Conservation (phyloP, 768 basidiomycete genomes). For the Calocera cornea region DNA sequence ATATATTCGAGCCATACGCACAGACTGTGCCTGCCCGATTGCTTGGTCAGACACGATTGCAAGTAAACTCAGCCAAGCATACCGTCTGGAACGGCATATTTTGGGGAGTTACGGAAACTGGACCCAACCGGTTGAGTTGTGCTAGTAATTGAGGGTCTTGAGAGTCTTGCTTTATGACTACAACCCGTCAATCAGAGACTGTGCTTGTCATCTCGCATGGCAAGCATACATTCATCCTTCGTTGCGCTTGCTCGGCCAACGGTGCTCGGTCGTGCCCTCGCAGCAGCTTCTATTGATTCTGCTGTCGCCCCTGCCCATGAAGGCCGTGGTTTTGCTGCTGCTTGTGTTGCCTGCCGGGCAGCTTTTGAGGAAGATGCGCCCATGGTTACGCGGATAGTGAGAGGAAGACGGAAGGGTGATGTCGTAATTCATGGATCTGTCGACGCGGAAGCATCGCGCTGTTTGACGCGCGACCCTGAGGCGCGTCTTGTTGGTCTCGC, state of each 20-base stretch:
- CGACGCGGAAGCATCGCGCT: background rate
- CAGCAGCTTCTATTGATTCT: background rate
- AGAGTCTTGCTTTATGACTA: conserved; percentile 12
- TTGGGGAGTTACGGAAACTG: background rate
- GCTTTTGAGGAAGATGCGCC: conserved; percentile 1
- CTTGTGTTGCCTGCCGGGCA: background rate
- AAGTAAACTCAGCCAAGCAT: background rate
- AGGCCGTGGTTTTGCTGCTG: background rate
- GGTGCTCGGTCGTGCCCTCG: background rate
- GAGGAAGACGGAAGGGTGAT: background rate
- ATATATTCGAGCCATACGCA: conserved; percentile 15
- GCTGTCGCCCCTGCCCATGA: background rate
- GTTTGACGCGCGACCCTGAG: background rate
- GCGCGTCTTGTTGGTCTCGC: background rate
- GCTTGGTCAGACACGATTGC: background rate
- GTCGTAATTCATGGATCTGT: background rate
- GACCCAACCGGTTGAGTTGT: conserved; percentile 12
- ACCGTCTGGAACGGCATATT: conserved; percentile 1
- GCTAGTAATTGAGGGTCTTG: conserved; percentile 12
- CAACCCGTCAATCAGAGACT: background rate
- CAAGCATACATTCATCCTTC: conserved; percentile 1
- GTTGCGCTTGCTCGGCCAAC: conserved; percentile 9
- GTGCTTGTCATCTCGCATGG: background rate
- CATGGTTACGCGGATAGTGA: background rate
- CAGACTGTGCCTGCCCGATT: conserved; percentile 7